Evolutionary conservation across 495 filamentous ascomycete species (phyloP), one percentile per base, ranked within the genome.

Genomic region (Lasiosphaeria ovina): DNA sequence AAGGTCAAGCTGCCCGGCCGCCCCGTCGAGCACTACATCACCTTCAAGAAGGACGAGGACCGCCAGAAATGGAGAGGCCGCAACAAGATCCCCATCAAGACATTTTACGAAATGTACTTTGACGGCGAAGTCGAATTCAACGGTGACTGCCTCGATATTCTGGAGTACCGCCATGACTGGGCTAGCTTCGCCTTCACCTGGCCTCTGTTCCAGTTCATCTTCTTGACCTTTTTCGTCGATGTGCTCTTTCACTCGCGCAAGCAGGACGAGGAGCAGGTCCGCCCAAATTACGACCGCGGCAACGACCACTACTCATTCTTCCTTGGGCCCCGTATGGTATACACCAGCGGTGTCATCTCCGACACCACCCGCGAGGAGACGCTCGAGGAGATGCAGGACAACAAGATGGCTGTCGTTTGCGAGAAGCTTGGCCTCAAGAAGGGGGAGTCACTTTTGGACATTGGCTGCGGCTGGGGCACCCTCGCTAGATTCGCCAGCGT

Each of bases 301-400:
- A 88, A 94, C 73, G 90, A 94, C 75, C 89, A 90, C 74, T 94
- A 94, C 77, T 84, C 79, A 72, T 94, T 89, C 89, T 93, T 93
- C 78, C 82, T 94, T 49, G 91, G 90, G 60, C 90, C 89, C 42
- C 89, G 90, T 65, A 94, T 94, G 90, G 87, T 93, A 72, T 94
- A 93, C 74, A 93, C 91, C 51, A 89, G 87, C 12, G 90, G 90
- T 49, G 79, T 94, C 59, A 90, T 94, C 72, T 85, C 84, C 14
- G 89, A 94, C 67, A 81, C 86, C 69, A 82, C 82, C 74, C 77
- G 74, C 32, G 90, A 93, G 73, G 90, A 94, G 73, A 81, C 83
- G 14, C 84, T 94, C 36, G 90, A 94, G 76, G 79, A 93, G 73
- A 81, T 94, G 49, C 90, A 94, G 77, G 90, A 93, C 76, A 94